Evolutionary conservation across 164 flowering plant species (phyloP), one percentile per base, ranked within the genome.

Genomic region (Kingdonia uniflora): DNA sequence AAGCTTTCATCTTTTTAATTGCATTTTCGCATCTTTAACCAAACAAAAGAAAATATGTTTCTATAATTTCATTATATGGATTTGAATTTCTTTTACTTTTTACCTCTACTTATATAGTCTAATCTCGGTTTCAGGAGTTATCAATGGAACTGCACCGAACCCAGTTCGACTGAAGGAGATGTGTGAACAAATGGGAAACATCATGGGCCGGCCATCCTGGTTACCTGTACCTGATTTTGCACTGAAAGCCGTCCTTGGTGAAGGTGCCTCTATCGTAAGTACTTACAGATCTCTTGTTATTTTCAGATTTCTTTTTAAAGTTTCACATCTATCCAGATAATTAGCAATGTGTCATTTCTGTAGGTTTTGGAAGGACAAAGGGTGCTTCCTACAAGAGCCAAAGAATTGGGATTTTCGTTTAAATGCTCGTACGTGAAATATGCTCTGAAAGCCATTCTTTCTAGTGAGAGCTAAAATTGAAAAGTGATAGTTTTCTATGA

Each of bases 151-250:
- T 49, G 89, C 96, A 29, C 99, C 99, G 56, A 82, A 92, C 56
- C 99, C 96, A 6, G 89, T 92, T 46, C 62, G 87, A 38, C 55
- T 92, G 49, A 57, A 68, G 1, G 96, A 92, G 68, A 76, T 92
- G 95, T 92, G 99, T 58, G 69, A 76, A n/a, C 81, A 82, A 1
- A 60, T 92, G 63, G 99, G 96, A 42, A 68, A 67, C 29, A 84
- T 61, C 55, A 49, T 92, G 78, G 96, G 95, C 19, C 73, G 96
- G 26, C 99, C 99, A 1, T 92, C 99, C 2, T 92, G 99, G 96
- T 74, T 92, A 13, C 99, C 96, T 14, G 99, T 92, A 42, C 96
- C 99, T 3, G 95, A 82, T 20, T 74, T 92, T 65, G 99, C 99
- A 19, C 81, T 92, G 62, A 88, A 86, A 68, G 95, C 91, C 1